Evolutionary conservation across 495 filamentous ascomycete genomes (phyloP), one percentile per base, ranked within the genome.

Genomic region (Aspergillus carlsbadensis): DNA sequence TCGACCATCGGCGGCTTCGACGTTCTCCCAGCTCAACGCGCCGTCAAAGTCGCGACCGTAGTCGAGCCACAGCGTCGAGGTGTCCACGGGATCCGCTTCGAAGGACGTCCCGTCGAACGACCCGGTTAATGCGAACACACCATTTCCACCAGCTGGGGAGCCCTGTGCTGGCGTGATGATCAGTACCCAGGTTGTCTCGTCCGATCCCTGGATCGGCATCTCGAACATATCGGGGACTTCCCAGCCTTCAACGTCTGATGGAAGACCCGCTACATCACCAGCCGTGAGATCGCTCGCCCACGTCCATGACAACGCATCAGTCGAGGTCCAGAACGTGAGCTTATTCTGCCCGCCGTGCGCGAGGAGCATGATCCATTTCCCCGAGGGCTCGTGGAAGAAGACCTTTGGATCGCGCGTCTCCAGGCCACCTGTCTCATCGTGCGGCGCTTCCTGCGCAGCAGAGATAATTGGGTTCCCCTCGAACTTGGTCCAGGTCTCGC

Each of bases 11-110:
- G 39, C 31, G 7, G 24, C 26, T 18, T 36, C 46, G 2, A 57
- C 46, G 29, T 57, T 57, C 17, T 45, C 55, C 55, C 55, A 57
- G 24, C 36, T 57, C 22, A 57, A 0, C 1, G 46, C 55, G 10
- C 55, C 55, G 24, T 57, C 55, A 39, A 57, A 57, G 43, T 57
- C 55, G 13, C 55, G 55, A 4, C 55, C 55, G 29, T 52, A 52
- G 47, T 57, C 55, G 1, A 57, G 55, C 55, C 55, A 57, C 11
- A 52, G 18, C 1, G 15, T 15, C 0, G 45, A 44, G 17, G 39
- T 2, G 17, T 46, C 29, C 0, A 57, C 55, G 0, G 55, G 46
- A n/a, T 57, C 55, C 6, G 55, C 37, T 1, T 1, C 24, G 47
- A 57, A 57, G 0, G 24, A 17, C 2, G 24, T 45, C 8, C 55